Evolutionary conservation across 345 rosid species (phyloP).

Genomic region (Salix koriyanagi): DNA sequence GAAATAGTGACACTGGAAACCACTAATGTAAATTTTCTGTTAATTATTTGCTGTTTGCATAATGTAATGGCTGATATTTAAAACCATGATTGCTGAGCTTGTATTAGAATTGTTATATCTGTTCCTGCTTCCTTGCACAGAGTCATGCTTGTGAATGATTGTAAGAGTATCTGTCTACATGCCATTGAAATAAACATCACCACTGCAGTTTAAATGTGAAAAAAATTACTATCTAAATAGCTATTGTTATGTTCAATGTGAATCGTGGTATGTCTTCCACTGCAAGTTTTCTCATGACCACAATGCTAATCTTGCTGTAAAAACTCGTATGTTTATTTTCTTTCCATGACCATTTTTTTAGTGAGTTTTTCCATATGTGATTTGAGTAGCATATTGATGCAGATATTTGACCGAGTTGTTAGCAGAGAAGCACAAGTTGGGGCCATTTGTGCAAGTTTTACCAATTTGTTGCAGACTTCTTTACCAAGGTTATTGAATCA

Average conservation of each 20-base stretch:
- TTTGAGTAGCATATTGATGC: slow-evolving; percentile 19
- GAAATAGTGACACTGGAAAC: not conserved
- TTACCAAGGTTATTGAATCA: slow-evolving; percentile 55
- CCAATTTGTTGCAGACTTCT: slow-evolving; percentile 71
- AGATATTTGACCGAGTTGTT: slow-evolving; percentile 82
- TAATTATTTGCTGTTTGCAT: not conserved
- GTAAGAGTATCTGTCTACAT: not conserved
- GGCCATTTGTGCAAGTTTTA: slow-evolving; percentile 68
- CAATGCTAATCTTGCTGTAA: not conserved
- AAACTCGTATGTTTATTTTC: not conserved
- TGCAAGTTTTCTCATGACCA: not conserved
- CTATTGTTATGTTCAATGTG: not conserved
- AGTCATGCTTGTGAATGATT: not conserved
- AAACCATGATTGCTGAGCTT: not conserved
- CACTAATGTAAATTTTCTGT: not conserved
- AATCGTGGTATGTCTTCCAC: not conserved
- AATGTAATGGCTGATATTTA: not conserved
- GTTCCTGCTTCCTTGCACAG: not conserved
- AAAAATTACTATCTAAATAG: not conserved
- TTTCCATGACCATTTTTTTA: not conserved
- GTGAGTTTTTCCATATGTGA: not conserved
- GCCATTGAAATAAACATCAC: not conserved
- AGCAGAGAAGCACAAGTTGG: slow-evolving; percentile 81
- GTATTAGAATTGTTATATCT: not conserved
- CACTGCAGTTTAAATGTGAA: not conserved